phyloP scores from a whole-genome alignment of 768 basidiomycete species.

The Lentinula sp. region DNA sequence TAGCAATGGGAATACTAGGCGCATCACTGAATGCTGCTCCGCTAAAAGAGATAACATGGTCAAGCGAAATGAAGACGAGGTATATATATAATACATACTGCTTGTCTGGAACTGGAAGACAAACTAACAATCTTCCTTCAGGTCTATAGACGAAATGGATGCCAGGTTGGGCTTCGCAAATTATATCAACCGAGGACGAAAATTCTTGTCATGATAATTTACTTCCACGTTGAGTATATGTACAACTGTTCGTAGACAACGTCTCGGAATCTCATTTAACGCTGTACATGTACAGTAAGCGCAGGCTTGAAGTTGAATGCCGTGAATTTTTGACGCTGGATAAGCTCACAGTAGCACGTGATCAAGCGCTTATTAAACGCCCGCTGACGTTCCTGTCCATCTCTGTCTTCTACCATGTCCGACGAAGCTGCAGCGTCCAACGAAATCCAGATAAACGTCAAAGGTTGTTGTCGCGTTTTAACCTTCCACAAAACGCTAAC shows the following conservation, averaged over 20 bases:
- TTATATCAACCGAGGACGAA: conserved; percentile 54
- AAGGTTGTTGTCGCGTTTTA: conserved; percentile 35
- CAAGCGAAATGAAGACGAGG: conserved; percentile 84
- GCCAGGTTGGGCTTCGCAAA: conserved; percentile 58
- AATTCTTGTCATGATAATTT: conserved; percentile 21
- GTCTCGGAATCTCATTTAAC: too few relatives aligned
- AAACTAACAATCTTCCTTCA: conserved; percentile 18
- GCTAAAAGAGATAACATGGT: conserved; percentile 82
- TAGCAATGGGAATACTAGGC: conserved; percentile 66
- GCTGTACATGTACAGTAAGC: too few relatives aligned
- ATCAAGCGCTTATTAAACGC: neutral
- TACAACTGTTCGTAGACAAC: too few relatives aligned
- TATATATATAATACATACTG: conserved; percentile 17
- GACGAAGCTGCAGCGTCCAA: conserved; percentile 29
- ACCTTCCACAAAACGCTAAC: neutral
- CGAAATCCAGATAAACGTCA: conserved; percentile 64
- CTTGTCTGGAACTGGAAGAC: conserved; percentile 3
- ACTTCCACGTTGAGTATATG: neutral
- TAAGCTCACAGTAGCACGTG: neutral
- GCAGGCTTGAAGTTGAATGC: too few relatives aligned
- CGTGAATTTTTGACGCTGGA: too few relatives aligned
- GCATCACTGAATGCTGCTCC: conserved; percentile 63
- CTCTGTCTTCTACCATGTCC: conserved; percentile 36
- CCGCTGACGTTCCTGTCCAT: neutral
- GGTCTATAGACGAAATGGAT: conserved; percentile 74